A percentile compares a stretch with the other conserved stretches of the same genome.
These are phyloP conservation scores for Dalbergia cultrata DNA, from an alignment of 306 rosid genomes.

Conservation along the genomic window DNA sequence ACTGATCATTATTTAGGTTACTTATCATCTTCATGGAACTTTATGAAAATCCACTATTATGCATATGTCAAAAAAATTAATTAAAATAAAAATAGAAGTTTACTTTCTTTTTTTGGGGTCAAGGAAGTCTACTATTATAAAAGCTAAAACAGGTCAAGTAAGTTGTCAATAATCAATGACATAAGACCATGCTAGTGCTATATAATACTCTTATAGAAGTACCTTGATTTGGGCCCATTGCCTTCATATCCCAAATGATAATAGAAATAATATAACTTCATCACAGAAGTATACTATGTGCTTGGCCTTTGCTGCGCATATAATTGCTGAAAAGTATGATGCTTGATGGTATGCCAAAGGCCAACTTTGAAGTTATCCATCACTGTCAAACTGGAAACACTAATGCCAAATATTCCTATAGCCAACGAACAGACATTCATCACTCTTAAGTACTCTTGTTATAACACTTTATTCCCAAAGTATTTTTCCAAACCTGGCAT, in stretches of 20 bases:
- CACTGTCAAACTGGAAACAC: constrained; percentile 28
- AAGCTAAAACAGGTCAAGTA: constrained; percentile 20
- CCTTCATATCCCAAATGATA: constrained; percentile 36
- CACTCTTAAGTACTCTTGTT: constrained; percentile 18
- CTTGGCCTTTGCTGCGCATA: constrained; percentile 26
- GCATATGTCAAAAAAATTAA: background rate
- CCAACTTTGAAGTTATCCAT: constrained; percentile 37
- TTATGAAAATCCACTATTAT: constrained; percentile 4
- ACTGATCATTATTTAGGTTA: background rate
- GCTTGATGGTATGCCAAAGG: constrained; percentile 21
- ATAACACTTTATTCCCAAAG: constrained; percentile 20
- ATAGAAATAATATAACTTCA: constrained; percentile 17
- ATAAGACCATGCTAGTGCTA: background rate
- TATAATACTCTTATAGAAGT: background rate
- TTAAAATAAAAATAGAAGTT: background rate
- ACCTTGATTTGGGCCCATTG: constrained; percentile 23
- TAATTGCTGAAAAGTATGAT: constrained; percentile 14
- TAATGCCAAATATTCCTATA: background rate
- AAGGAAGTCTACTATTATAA: background rate
- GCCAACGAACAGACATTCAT: constrained; percentile 24
- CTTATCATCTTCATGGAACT: constrained; percentile 30
- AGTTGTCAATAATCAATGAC: constrained; percentile 20
- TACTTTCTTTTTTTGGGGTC: no score
- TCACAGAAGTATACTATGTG: background rate
- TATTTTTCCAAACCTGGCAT: background rate